These are phyloP conservation scores for Blastosporella zonata DNA, from an alignment of 1,284 basidiomycete species.

Conservation along the genomic window DNA sequence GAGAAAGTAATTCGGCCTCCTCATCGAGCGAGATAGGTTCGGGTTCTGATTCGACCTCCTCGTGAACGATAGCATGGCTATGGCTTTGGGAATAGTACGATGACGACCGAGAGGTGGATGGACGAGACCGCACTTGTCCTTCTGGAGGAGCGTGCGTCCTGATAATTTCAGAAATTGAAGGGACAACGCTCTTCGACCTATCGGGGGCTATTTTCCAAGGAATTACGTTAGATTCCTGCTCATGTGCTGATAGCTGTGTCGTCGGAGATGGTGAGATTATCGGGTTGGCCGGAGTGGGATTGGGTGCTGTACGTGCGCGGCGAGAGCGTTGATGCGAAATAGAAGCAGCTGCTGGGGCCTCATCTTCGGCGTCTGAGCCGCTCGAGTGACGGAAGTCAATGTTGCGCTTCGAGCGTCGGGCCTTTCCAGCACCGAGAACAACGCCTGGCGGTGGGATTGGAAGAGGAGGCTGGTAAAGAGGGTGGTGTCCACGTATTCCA, in stretches of 20 bases:
- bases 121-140: slow-evolving; percentile 42
- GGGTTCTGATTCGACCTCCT: slow-evolving; percentile 50
- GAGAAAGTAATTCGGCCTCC: slow-evolving; percentile 60
- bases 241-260: slow-evolving; percentile 12
- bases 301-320: slow-evolving; percentile 33
- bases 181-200: slow-evolving; percentile 45
- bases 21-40: slow-evolving; percentile 49
- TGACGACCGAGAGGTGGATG: slow-evolving; percentile 42
- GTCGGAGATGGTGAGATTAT: slow-evolving; percentile 28
- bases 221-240: slow-evolving; percentile 16
- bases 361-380: slow-evolving; percentile 47
- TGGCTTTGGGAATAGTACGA: slow-evolving; percentile 46
- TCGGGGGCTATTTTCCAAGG: slow-evolving; percentile 25
- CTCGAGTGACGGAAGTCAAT: slow-evolving; percentile 30
- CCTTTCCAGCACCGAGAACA: slow-evolving; percentile 62
- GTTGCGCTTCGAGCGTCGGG: slow-evolving; percentile 38
- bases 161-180: slow-evolving; percentile 83
- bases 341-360: slow-evolving; percentile 32
- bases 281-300: slow-evolving; percentile 40
- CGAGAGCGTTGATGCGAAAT: slow-evolving; percentile 37
- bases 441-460: slow-evolving; percentile 78
- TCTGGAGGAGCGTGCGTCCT: slow-evolving; percentile 64
- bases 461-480: slow-evolving; percentile 74
- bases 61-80: slow-evolving; percentile 43
- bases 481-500: slow-evolving; percentile 53